These are phyloP conservation scores for Uronychia binucleata DNA, from an alignment of 73 alveolate species.

Conservation along the genomic window DNA sequence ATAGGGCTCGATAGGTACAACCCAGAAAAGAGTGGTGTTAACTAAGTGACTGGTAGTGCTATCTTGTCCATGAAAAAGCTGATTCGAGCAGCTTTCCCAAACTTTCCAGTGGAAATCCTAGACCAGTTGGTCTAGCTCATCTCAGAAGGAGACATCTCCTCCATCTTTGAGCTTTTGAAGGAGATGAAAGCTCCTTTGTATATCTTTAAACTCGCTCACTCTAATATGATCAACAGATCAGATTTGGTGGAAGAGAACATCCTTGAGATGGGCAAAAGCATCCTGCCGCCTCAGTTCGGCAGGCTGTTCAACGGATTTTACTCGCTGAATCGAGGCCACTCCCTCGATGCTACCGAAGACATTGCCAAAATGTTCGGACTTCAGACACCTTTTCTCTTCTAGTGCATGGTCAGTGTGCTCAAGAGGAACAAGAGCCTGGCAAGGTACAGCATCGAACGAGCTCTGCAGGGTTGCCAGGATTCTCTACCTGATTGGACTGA, in stretches of 20 bases:
- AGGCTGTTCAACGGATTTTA: not conserved
- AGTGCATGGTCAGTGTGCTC: not conserved
- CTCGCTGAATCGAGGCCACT: not conserved
- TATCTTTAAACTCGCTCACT: not conserved
- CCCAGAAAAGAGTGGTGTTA: constrained; percentile 27
- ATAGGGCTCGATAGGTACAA: constrained; percentile 23
- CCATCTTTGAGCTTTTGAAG: not conserved
- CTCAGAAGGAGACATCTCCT: constrained; percentile 23
- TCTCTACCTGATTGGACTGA: not conserved
- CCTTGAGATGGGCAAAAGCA: not conserved
- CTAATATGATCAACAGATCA: not conserved
- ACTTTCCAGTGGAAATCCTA: constrained; percentile 9
- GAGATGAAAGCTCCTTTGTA: not conserved
- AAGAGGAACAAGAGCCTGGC: not conserved
- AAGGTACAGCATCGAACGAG: not conserved
- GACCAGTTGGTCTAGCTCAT: constrained; percentile 21
- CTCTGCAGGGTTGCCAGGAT: not conserved
- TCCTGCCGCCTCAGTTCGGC: not conserved
- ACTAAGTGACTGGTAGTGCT: constrained; percentile 4
- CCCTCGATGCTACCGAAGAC: not conserved
- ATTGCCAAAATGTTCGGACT: not conserved
- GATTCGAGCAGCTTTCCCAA: constrained; percentile 6
- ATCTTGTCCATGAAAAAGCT: constrained; percentile 28
- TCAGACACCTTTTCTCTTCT: not conserved
- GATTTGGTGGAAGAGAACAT: not conserved